phyloP scores from a whole-genome alignment of 306 rosid species.

The Medicago truncatula region DNA sequence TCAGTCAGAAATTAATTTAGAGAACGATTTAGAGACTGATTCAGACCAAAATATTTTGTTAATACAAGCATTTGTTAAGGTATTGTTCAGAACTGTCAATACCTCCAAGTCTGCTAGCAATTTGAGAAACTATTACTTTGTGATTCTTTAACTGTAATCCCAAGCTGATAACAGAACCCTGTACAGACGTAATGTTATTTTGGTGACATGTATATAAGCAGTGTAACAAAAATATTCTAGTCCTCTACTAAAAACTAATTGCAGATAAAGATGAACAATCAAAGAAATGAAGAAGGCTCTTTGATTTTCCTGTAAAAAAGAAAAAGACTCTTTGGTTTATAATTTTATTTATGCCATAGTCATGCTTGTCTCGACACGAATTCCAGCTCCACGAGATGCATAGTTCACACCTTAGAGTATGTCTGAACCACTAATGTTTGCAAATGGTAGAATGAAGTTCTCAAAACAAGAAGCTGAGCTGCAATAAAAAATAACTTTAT shows the following conservation, averaged over 20 bases:
- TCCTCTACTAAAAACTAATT: conserved; percentile 15
- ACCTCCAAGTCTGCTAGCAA: conserved; percentile 34
- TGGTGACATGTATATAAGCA: too few relatives aligned
- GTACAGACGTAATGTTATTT: background rate
- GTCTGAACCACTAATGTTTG: conserved; percentile 41
- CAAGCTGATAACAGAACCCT: conserved; percentile 55
- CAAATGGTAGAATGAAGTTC: conserved; percentile 48
- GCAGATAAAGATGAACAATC: background rate
- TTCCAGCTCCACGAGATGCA: conserved; percentile 53
- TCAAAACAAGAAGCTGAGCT: conserved; percentile 50
- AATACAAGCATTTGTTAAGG: conserved; percentile 61
- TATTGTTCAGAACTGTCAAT: conserved; percentile 20
- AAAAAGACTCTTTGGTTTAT: background rate
- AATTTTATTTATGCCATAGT: background rate
- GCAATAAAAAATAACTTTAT: background rate
- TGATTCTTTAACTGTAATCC: conserved; percentile 52
- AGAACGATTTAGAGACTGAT: background rate
- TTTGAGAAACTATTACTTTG: conserved; percentile 31
- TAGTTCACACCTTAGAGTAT: conserved; percentile 53
- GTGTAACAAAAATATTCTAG: background rate
- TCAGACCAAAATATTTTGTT: background rate
- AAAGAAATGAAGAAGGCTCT: background rate
- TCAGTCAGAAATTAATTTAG: background rate
- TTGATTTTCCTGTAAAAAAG: background rate
- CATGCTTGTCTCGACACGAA: conserved; percentile 24